These are phyloP conservation scores for Colletotrichum orchidophilum DNA, from an alignment of 2,329 filamentous ascomycete genomes.

Conservation along the genomic window DNA sequence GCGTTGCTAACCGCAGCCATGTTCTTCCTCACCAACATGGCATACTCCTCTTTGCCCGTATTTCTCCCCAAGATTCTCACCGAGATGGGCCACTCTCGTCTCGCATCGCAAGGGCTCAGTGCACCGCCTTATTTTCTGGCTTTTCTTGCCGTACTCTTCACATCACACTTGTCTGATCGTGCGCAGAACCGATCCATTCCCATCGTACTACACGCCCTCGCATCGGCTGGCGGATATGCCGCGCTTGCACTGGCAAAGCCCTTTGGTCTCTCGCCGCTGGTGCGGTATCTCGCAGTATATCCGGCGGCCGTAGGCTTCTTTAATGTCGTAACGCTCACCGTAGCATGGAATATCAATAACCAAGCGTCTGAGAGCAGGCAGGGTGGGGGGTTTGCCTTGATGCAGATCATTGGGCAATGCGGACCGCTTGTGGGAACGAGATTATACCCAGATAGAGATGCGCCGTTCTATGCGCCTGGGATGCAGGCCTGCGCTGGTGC, in stretches of 20 bases:
- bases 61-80: constrained; percentile 85
- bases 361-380: constrained; percentile 74
- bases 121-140: constrained; percentile 84
- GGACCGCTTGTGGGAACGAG: constrained; percentile 77
- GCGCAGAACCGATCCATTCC: constrained; percentile 69
- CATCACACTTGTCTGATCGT: constrained; percentile 77
- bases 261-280: constrained; percentile 51
- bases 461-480: constrained; percentile 69
- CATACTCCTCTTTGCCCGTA: constrained; percentile 87
- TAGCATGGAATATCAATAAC: constrained; percentile 92
- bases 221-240: constrained; percentile 69
- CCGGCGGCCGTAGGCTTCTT: constrained; percentile 86
- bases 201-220: constrained; percentile 74
- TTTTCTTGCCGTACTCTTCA: constrained; percentile 76
- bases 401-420: constrained; percentile 85
- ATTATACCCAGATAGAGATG: constrained; percentile 69
- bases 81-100: constrained; percentile 76
- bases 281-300: constrained; percentile 80
- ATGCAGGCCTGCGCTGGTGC: constrained; percentile 71
- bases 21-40: constrained; percentile 89
- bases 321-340: constrained; percentile 82
- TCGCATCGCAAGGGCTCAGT: constrained; percentile 78
- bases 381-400: constrained; percentile 79
- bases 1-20: constrained; percentile 81
- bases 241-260: constrained; percentile 68